Evolutionary conservation across 2,329 filamentous ascomycete species (phyloP).

Genomic region (Pseudocercospora pini-densiflorae): DNA sequence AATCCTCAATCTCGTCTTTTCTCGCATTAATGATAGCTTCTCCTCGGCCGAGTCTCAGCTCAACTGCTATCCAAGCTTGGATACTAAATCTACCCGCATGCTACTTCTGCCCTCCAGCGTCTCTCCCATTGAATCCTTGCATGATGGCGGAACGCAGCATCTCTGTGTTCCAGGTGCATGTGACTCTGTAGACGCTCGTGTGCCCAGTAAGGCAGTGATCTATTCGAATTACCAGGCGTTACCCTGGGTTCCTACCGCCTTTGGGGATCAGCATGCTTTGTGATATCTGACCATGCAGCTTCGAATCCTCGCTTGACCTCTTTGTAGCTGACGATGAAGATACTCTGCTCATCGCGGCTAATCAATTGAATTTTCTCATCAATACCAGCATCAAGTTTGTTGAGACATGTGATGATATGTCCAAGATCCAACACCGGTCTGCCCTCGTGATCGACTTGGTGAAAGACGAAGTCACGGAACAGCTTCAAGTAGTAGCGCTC

Average conservation of each 20-base stretch:
- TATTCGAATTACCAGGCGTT: neutral
- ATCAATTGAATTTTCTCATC: slow-evolving; percentile 86
- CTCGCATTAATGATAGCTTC: slow-evolving; percentile 2
- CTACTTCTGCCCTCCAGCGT: neutral
- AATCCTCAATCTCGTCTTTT: neutral
- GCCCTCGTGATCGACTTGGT: slow-evolving; percentile 86
- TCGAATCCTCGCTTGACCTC: slow-evolving; percentile 75
- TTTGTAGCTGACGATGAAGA: slow-evolving; percentile 86
- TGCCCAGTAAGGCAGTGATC: neutral
- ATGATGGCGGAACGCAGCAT: neutral
- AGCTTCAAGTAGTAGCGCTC: slow-evolving; percentile 92
- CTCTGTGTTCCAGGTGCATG: neutral
- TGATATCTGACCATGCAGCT: slow-evolving; percentile 63
- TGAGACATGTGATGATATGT: slow-evolving; percentile 83
- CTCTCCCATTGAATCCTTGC: neutral
- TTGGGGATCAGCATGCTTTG: slow-evolving; percentile 30
- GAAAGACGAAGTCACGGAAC: slow-evolving; percentile 96
- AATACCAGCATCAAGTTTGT: slow-evolving; percentile 87
- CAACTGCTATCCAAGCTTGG: neutral
- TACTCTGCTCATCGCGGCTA: slow-evolving; percentile 87
- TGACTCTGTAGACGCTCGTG: neutral
- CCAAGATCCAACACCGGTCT: slow-evolving; percentile 84
- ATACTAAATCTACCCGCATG: neutral
- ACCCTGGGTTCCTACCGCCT: slow-evolving; percentile 12
- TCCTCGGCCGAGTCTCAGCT: neutral